Evolutionary conservation across 2,329 filamentous ascomycete genomes (phyloP).

Genomic region (Colletotrichum abscissum): DNA sequence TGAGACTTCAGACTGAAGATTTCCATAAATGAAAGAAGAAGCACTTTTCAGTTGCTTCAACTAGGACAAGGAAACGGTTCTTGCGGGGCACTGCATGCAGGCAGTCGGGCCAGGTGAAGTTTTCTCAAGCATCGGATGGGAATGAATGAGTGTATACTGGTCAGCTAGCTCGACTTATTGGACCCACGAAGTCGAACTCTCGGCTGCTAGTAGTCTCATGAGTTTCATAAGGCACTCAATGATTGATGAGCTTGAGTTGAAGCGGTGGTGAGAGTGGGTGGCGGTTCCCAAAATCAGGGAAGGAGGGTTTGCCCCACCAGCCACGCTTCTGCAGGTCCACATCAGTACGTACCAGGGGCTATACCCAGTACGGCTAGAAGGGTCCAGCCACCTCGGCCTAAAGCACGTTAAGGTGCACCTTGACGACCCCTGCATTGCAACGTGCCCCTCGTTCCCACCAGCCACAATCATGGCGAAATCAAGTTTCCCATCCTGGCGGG

Average conservation of each 20-base stretch:
- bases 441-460: not conserved
- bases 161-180: no score
- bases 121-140: no score
- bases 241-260: not conserved
- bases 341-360: not conserved
- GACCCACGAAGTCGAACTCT: no score
- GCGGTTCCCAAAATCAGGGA: not conserved
- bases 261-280: not conserved
- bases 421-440: not conserved
- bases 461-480: slow-evolving; percentile 10
- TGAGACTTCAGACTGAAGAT: not conserved
- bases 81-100: not conserved
- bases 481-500: slow-evolving; percentile 14
- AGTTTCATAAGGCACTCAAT: not conserved
- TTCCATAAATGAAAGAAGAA: no score
- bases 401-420: not conserved
- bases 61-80: not conserved
- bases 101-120: not conserved
- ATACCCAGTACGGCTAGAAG: rapidly evolving
- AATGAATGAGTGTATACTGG: no score
- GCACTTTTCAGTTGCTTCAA: no score
- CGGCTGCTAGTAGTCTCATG: no score
- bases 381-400: not conserved
- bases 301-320: not conserved
- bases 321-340: not conserved